Percentiles rank a stretch among this genome's conserved stretches.
phyloP scores from a whole-genome alignment of 345 rosid genomes.

The Psidium friedrichsthalianum region DNA sequence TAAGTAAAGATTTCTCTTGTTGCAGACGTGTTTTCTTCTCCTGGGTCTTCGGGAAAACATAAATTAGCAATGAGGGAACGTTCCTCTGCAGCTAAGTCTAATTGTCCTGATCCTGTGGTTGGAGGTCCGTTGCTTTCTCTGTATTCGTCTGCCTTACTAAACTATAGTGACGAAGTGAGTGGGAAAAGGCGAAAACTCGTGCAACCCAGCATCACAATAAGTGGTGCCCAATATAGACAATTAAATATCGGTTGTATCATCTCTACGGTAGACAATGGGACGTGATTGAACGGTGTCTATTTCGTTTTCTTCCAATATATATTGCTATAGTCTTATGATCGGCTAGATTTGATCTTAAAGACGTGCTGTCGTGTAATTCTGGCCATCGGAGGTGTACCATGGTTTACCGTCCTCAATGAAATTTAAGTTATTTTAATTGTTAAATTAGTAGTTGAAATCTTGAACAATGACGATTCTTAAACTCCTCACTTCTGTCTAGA shows the following conservation, averaged over 20 bases:
- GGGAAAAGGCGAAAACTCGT: background rate
- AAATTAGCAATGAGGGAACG: slow-evolving; percentile 56
- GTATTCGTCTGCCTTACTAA: background rate
- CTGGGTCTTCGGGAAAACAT: slow-evolving; percentile 27
- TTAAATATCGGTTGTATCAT: background rate
- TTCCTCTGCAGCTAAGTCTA: slow-evolving; percentile 22
- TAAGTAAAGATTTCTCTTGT: background rate
- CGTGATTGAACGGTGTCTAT: background rate
- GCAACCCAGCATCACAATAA: background rate
- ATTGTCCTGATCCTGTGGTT: slow-evolving; percentile 15
- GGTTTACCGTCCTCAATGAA: background rate
- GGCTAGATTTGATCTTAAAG: background rate
- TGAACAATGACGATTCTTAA: background rate
- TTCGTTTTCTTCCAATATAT: background rate
- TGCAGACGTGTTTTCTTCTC: slow-evolving; percentile 26
- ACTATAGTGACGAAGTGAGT: background rate
- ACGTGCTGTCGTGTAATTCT: background rate
- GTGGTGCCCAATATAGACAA: background rate
- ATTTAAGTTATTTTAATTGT: background rate
- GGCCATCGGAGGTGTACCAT: background rate
- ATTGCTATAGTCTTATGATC: background rate
- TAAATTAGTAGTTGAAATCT: background rate
- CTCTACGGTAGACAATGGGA: background rate
- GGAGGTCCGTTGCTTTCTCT: slow-evolving; percentile 27
- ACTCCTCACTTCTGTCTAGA: background rate